Evolutionary conservation across 331 rosid genomes (phyloP), one percentile per base, ranked within the genome.

Genomic region (Acacia concinna): DNA sequence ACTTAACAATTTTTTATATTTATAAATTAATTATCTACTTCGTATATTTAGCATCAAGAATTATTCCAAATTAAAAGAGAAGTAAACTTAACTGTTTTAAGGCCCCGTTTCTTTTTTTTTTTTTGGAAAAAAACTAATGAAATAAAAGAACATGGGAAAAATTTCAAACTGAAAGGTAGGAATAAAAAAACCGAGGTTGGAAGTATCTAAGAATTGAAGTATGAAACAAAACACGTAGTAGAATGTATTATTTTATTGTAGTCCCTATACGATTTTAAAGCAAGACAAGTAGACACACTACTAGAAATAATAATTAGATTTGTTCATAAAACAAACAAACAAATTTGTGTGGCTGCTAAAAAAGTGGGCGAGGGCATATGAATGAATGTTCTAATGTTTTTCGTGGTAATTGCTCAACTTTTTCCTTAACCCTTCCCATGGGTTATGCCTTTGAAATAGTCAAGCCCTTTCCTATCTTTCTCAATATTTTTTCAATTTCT

Each of bases 361-460:
- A 52, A 52, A 52, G 60, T 20, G 0, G 8, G 60, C 2, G 28
- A 21, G 4, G 14, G 12, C 0, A 7, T 2, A 21, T 28, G 60
- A 52, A 52, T 52, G 13, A 52, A 52, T 52, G 13, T 88, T 88
- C 88, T 38, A 15, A 41, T 44, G 51, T 72, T 57, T 60, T 87
- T 90, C 93, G 86, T 79, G 85, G 97, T 84, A 77, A 73, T 76
- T 88, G n/a, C 90, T 72, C 25, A 10, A 0, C 57, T 40, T 78
- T 68, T 78, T 68, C 38, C 10, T 13, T 70, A 71, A 49, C 82
- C 85, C 80, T 14, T 23, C 46, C 35, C 0, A 41, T 13, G 84
- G 84, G 71, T 79, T 31, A 31, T 3, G 51, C 57, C 73, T 72
- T 85, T 85, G 94, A 91, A 91, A 37, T 41, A 81, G 94, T 90